Evolutionary conservation across 2,329 filamentous ascomycete species (phyloP).

Genomic region (Cladosporium sp.): DNA sequence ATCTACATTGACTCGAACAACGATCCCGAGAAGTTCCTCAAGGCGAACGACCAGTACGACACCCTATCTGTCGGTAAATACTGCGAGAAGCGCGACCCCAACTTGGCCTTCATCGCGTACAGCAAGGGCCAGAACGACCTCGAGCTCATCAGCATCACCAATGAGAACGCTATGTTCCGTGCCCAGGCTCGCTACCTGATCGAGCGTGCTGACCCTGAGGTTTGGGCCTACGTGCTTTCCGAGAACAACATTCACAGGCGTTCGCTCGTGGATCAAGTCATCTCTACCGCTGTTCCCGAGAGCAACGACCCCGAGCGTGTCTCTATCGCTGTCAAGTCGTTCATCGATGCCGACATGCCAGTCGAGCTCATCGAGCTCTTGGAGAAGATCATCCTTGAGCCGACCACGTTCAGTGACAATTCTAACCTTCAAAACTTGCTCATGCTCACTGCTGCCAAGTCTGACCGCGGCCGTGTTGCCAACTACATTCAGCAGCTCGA

Average conservation of each 20-base stretch:
- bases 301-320: conserved; percentile 92
- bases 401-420: conserved; percentile 98
- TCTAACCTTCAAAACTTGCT: conserved; percentile 93
- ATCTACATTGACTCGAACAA: conserved; percentile 99
- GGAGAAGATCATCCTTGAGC: conserved; percentile 99
- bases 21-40: conserved; percentile 94
- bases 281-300: conserved; percentile 83
- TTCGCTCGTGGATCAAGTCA: conserved; percentile 93
- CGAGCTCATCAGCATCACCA: conserved; percentile 95
- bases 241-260: conserved; percentile 94
- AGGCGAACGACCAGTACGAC: conserved; percentile 96
- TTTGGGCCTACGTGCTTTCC: conserved; percentile 93
- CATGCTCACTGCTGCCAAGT: conserved; percentile 94
- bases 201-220: conserved; percentile 82
- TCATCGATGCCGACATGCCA: conserved; percentile 87
- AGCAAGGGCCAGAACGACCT: conserved; percentile 96
- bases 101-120: conserved; percentile 92
- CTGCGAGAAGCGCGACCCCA: conserved; percentile 97
- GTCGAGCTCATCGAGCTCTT: conserved; percentile 94
- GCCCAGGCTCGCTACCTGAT: conserved; percentile 95
- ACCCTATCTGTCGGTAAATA: conserved; percentile 92
- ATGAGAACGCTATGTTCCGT: conserved; percentile 99
- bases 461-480: conserved; percentile 91
- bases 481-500: conserved; percentile 93
- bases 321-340: conserved; percentile 87